Conservation (phyloP, 352 stramenopile species). For the Phytophthora fragariae region DNA sequence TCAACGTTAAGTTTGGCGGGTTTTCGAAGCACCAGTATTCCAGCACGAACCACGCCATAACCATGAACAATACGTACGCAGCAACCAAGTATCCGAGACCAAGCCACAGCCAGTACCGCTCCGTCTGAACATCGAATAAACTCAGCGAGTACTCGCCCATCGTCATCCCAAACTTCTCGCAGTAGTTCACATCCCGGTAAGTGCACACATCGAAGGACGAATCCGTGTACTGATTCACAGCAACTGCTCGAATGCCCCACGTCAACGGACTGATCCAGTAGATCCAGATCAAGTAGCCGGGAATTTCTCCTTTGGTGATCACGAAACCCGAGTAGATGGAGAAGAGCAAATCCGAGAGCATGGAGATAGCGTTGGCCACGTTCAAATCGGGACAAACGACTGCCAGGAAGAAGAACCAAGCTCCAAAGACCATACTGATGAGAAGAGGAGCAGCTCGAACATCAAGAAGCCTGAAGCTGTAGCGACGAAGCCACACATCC, state of each 20-base stretch:
- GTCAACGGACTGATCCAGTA: slow-evolving; percentile 81
- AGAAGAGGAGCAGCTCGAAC: slow-evolving; percentile 55
- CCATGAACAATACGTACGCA: no score
- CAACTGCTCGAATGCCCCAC: slow-evolving; percentile 65
- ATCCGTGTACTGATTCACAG: slow-evolving; percentile 65
- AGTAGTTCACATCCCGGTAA: slow-evolving; percentile 61
- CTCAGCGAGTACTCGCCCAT: slow-evolving; percentile 54
- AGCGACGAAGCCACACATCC: slow-evolving; percentile 79
- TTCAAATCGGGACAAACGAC: slow-evolving; percentile 47
- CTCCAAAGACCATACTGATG: slow-evolving; percentile 60
- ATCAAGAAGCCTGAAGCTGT: slow-evolving; percentile 52
- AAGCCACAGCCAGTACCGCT: slow-evolving; percentile 60
- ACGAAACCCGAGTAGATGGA: slow-evolving; percentile 75
- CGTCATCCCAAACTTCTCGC: slow-evolving; percentile 30
- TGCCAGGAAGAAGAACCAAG: slow-evolving; percentile 75
- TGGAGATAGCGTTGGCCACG: slow-evolving; percentile 55
- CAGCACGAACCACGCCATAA: slow-evolving; percentile 44
- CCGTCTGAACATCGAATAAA: slow-evolving; percentile 56
- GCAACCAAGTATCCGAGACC: slow-evolving; percentile 43
- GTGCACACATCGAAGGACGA: slow-evolving; percentile 44
- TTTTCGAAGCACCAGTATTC: slow-evolving; percentile 54
- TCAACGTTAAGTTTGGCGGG: background rate
- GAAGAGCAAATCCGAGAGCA: slow-evolving; percentile 65
- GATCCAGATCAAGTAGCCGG: slow-evolving; percentile 66
- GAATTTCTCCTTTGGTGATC: slow-evolving; percentile 63